phyloP scores from a whole-genome alignment of 352 stramenopile species.

The Phytophthora pistaciae region DNA sequence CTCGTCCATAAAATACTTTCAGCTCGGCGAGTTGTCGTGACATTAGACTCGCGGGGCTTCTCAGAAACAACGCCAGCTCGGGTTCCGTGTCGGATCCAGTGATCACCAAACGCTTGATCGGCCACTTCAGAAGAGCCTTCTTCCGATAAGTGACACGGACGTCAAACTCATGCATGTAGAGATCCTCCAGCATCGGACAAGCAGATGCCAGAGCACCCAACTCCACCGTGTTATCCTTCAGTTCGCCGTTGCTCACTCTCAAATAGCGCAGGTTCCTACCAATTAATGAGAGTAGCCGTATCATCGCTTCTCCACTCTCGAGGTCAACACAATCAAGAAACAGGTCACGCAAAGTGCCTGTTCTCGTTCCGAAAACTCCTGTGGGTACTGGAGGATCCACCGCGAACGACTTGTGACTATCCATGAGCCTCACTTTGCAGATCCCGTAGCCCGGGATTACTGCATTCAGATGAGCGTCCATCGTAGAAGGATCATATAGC shows the following conservation, averaged over 20 bases:
- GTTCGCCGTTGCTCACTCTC: background rate
- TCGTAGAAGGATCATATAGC: background rate
- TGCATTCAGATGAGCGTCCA: background rate
- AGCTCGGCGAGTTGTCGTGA: conserved; percentile 5
- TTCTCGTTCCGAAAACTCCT: background rate
- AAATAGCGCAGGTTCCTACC: conserved; percentile 12
- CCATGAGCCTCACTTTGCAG: background rate
- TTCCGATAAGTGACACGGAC: background rate
- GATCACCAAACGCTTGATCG: conserved; percentile 19
- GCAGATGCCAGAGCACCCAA: conserved; percentile 5
- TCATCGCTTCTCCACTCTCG: conserved; percentile 3
- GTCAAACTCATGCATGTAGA: conserved; percentile 7
- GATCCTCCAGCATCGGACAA: conserved; percentile 14
- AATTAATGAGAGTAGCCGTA: conserved; percentile 5
- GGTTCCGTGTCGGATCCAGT: background rate
- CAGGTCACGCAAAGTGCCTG: background rate
- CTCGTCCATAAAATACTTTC: background rate
- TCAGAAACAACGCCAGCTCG: background rate
- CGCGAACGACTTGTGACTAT: background rate
- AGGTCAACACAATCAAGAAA: conserved; percentile 16
- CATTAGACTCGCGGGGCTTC: conserved; percentile 5
- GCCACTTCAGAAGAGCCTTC: conserved; percentile 1
- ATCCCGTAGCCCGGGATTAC: background rate
- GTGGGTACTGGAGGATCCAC: background rate
- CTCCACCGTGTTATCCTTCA: background rate